These are phyloP conservation scores for Pseudogymnoascus sp. DNA, from an alignment of 2,329 filamentous ascomycete species.

Conservation along the genomic window DNA sequence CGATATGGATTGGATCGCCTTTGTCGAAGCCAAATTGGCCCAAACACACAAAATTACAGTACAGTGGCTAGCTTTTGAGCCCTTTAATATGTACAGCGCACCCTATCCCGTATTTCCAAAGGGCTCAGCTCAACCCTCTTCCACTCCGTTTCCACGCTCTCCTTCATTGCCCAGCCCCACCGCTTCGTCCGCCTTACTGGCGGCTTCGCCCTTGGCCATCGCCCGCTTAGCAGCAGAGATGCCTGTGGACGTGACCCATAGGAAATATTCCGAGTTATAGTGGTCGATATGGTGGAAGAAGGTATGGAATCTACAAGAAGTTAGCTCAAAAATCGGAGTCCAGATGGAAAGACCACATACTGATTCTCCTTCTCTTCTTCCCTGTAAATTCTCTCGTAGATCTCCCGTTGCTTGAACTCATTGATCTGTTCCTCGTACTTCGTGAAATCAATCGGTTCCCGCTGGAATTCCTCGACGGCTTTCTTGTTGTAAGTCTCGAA, in stretches of 20 bases:
- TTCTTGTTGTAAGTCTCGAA: slow-evolving; percentile 83
- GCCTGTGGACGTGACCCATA: slow-evolving; percentile 66
- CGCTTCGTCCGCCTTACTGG: neutral
- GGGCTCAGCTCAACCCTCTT: neutral
- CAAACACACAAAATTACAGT: neutral
- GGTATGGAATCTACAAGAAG: slow-evolving; percentile 54
- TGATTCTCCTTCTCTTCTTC: slow-evolving; percentile 82
- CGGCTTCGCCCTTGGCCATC: slow-evolving; percentile 34
- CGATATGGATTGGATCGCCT: neutral
- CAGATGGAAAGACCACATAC: slow-evolving; percentile 43
- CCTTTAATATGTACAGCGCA: neutral
- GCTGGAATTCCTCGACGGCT: slow-evolving; percentile 53
- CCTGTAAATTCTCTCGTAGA: slow-evolving; percentile 85
- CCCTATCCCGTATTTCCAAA: neutral
- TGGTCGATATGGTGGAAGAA: slow-evolving; percentile 77
- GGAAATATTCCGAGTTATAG: slow-evolving; percentile 62
- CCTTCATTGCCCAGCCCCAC: neutral
- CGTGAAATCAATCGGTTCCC: slow-evolving; percentile 67
- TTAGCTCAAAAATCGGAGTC: slow-evolving; percentile 17
- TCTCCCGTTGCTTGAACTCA: slow-evolving; percentile 84
- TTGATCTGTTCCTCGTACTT: slow-evolving; percentile 71
- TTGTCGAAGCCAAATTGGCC: neutral
- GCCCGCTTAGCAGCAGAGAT: slow-evolving; percentile 51
- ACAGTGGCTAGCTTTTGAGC: neutral
- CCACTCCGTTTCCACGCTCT: neutral